Base-by-base conservation (phyloP, 345 rosid genomes). In the Rhodamnia rubescens region DNA sequence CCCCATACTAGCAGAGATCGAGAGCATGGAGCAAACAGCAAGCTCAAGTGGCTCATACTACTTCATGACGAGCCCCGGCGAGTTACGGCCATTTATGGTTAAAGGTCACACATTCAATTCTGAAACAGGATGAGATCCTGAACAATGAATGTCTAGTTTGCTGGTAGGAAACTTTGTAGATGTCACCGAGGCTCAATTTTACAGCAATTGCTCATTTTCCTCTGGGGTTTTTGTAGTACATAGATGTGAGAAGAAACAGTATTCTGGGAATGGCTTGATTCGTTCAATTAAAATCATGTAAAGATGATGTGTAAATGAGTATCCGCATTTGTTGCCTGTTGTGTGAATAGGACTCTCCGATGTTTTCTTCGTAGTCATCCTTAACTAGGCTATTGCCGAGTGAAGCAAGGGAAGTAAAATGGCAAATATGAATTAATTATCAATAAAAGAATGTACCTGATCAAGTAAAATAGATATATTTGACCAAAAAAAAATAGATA, bases 11-110 rank as follows among this genome's bases (percentile, higher is more conserved):
- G 92, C 96, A 26, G 86, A 90, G 74, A 92, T 89, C 83, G 91
- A 89, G 18, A 95, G 91, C 85, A 93, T 93, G 81, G 94, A 91
- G 89, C 92, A 84, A 53, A 91, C 95, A 13, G 85, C 91, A 56
- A 89, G 96, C 89, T 90, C 93, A 81, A 86, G 92, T 61, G 88
- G 92, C 81, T 93, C 96, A 0, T 12, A 36, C 32, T 1, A 36
- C n/a, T 51, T 57, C 29, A 36, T 14, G 80, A 51, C 52, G 22
- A 42, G 50, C 59, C 59, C 82, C 6, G 11, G 22, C 15, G 52
- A 44, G 64, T 36, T 7, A 7, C 32, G 22, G 82, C 82, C n/a
- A 57, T 52, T 26, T 15, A 40, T 24, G 58, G 53, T 13, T 21
- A 53, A 22, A 58, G 61, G 83, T 18, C 24, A 26, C 22, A 32